Base-by-base conservation (phyloP, 1,139 yeast species). In the Chernovozyma sophiae-reginae region DNA sequence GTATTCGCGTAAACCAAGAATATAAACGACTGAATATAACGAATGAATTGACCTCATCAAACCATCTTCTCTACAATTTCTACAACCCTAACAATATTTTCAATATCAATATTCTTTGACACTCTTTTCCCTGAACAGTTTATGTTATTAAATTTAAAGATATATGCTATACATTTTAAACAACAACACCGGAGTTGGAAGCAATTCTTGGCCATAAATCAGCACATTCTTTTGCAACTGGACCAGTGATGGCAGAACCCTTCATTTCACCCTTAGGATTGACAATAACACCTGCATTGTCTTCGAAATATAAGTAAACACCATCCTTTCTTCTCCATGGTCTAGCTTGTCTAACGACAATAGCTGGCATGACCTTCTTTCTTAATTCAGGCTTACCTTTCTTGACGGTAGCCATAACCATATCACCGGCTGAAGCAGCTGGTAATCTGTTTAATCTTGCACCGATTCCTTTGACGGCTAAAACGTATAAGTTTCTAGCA, bases 311-410 rank as follows among this genome's bases (percentile, higher is more conserved):
- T 72, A 94, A 87, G 89, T 73, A 94, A 65, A 89, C 86, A 86
- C 99, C 99, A 68, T 94, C 99, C 83, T 84, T 89, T 86, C 99
- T 87, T 90, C 99, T 90, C 99, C 99, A 94, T 61, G 99, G 94
- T 82, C 92, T 92, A 57, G 98, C 77, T 81, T 94, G 99, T 80
- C 99, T 92, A 58, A 94, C 86, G 65, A 94, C 97, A 60, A 94
- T 89, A 64, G 98, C 98, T 73, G 97, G 98, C 97, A 94, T 90
- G 58, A 94, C 97, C 84, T 94, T 94, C 96, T 94, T 94, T 85
- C 99, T 90, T 75, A 94, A 89, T 78, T 94, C 99, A 72, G 99
- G 99, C 90, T 94, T 94, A 86, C 99, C 99, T 82, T 94, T 94
- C 86, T 92, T 94, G 72, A 94, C 99, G 63, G 99, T 94, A 64